A percentile compares a stretch with the other conserved stretches of the same genome.
phyloP scores from a whole-genome alignment of 768 basidiomycete genomes.

The Tulasnella sp. region DNA sequence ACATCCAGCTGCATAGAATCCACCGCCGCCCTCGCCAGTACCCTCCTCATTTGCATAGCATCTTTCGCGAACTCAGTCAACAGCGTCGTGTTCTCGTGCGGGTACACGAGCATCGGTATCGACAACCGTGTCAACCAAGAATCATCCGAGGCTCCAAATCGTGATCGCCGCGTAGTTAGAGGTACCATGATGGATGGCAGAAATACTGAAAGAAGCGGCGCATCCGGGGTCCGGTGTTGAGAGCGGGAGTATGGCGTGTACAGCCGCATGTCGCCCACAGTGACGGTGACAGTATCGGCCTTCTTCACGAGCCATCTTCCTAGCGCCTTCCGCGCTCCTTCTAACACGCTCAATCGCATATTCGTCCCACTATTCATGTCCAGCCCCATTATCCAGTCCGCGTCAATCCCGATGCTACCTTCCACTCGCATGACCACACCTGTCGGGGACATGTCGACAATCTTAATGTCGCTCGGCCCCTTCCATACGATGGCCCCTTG shows the following conservation, averaged over 20 bases:
- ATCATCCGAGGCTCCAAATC: neutral
- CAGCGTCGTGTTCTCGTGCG: neutral
- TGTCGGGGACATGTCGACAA: neutral
- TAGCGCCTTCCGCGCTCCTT: conserved; percentile 4
- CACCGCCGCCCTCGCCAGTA: neutral
- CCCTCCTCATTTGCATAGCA: neutral
- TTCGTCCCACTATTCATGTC: conserved; percentile 2
- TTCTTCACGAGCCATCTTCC: conserved; percentile 11
- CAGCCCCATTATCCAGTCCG: conserved; percentile 18
- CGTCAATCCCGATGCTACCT: conserved; percentile 14
- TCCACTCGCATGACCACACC: neutral
- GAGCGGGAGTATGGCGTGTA: conserved; percentile 13
- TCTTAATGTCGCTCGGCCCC: conserved; percentile 11
- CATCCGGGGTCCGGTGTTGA: conserved; percentile 4
- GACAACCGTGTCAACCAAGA: conserved; percentile 12
- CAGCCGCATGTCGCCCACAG: neutral
- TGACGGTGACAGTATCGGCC: conserved; percentile 4
- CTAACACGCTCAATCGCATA: neutral
- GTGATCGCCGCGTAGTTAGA: conserved; percentile 3
- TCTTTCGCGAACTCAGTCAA: conserved; percentile 4
- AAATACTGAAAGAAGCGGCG: neutral
- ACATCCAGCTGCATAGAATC: conserved; percentile 1
- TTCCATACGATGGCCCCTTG: conserved; percentile 7
- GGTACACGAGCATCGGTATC: neutral
- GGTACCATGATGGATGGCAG: conserved; percentile 4